Evolutionary conservation across 192 early-diverging fungal genomes (phyloP).

Genomic region (Linnemannia zychae): DNA sequence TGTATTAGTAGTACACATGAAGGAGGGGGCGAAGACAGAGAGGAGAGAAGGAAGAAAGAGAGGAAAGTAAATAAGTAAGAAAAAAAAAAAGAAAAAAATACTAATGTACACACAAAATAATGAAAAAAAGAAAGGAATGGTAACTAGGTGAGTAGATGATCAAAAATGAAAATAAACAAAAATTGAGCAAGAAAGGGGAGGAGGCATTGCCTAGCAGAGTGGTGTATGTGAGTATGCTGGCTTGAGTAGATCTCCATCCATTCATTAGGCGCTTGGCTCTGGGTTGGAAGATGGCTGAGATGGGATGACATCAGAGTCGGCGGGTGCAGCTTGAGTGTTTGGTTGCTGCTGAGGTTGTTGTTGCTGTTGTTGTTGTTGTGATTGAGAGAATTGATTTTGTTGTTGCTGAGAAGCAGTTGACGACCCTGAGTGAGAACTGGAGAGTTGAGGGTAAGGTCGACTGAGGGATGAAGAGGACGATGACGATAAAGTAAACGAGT

Average conservation of each 20-base stretch:
- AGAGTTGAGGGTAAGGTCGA: background rate
- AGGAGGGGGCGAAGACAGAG: background rate
- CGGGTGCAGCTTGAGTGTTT: background rate
- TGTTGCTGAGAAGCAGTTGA: no score
- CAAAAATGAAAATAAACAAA: background rate
- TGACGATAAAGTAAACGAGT: background rate
- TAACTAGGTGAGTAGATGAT: no score
- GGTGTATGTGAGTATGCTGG: background rate
- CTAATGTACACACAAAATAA: no score
- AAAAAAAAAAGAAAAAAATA: background rate
- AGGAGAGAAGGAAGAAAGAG: background rate
- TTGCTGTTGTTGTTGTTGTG: background rate
- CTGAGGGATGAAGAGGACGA: background rate
- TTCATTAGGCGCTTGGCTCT: no score
- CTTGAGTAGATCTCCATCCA: no score
- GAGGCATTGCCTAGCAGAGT: background rate
- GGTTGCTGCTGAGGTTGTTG: background rate
- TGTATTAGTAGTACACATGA: constrained; percentile 1
- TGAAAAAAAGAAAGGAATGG: background rate
- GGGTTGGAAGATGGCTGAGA: background rate
- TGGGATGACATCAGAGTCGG: background rate
- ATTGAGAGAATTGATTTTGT: no score
- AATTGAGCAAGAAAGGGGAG: background rate
- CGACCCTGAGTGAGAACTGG: background rate
- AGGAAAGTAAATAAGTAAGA: background rate